A percentile compares a stretch with the other conserved stretches of the same genome.
Evolutionary conservation across 805 yeast species (phyloP).

Genomic region (Wickerhamomyces xylosicus): DNA sequence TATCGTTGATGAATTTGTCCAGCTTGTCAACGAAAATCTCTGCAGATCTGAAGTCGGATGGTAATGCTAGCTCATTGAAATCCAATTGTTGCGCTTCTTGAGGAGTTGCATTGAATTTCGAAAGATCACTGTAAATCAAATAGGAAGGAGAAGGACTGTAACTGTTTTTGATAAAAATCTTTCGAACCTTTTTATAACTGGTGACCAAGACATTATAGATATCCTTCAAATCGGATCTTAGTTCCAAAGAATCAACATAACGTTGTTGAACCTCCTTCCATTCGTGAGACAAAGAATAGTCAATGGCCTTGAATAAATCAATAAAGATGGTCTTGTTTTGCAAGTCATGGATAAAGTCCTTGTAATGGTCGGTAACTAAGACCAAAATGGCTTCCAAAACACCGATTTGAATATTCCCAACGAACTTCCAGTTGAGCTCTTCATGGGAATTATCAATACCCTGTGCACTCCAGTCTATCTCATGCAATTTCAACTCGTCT

Average conservation of each 20-base stretch:
- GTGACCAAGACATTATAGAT: constrained; percentile 23
- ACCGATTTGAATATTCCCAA: constrained; percentile 74
- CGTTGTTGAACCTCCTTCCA: constrained; percentile 32
- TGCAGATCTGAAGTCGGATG: constrained; percentile 36
- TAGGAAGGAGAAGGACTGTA: constrained; percentile 39
- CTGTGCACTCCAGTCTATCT: constrained; percentile 45
- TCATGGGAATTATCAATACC: constrained; percentile 21
- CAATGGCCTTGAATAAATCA: constrained; percentile 55
- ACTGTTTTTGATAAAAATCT: constrained; percentile 56
- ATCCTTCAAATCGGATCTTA: constrained; percentile 19
- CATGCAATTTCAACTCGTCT: constrained; percentile 16
- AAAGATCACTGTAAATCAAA: no score
- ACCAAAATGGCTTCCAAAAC: constrained; percentile 66
- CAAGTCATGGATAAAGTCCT: constrained; percentile 64
- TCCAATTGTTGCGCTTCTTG: constrained; percentile 3
- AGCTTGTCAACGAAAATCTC: constrained; percentile 53
- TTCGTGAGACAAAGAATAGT: constrained; percentile 46
- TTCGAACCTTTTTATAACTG: constrained; percentile 56
- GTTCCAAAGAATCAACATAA: constrained; percentile 11
- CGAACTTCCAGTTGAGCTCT: constrained; percentile 51
- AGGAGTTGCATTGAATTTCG: constrained; percentile 13
- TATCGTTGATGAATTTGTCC: constrained; percentile 48
- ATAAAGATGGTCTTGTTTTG: constrained; percentile 48
- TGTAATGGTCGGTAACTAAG: constrained; percentile 62
- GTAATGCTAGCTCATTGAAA: constrained; percentile 6